phyloP scores from a whole-genome alignment of 345 rosid genomes.

The Nephelium lappaceum region DNA sequence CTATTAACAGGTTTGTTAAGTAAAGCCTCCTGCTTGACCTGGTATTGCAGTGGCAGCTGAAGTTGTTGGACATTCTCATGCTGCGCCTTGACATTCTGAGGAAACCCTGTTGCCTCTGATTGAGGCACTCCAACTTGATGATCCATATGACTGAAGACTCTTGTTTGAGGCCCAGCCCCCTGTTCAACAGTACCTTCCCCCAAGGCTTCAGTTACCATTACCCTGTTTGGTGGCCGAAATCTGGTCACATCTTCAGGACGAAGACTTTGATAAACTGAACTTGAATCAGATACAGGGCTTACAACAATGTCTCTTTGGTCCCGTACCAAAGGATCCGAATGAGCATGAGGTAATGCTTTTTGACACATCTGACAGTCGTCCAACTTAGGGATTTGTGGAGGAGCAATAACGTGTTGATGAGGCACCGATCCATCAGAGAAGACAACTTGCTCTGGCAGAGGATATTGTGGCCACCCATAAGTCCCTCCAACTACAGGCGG shows the following conservation, averaged over 20 bases:
- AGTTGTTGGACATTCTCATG: slow-evolving; percentile 32
- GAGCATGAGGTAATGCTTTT: slow-evolving; percentile 70
- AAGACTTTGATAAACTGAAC: slow-evolving; percentile 51
- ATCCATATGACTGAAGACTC: slow-evolving; percentile 32
- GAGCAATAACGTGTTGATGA: slow-evolving; percentile 39
- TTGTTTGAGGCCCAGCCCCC: slow-evolving; percentile 33
- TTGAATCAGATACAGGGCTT: slow-evolving; percentile 30
- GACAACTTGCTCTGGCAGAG: slow-evolving; percentile 41
- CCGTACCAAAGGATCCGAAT: slow-evolving; percentile 57
- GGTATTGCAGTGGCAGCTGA: slow-evolving; percentile 27
- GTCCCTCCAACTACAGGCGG: slow-evolving; percentile 47
- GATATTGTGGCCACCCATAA: slow-evolving; percentile 55
- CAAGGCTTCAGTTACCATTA: slow-evolving; percentile 32
- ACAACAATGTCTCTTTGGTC: slow-evolving; percentile 35
- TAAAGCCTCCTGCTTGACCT: slow-evolving; percentile 35
- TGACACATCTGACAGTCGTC: slow-evolving; percentile 68
- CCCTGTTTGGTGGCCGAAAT: slow-evolving; percentile 31
- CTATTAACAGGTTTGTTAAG: slow-evolving; percentile 26
- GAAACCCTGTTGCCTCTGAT: slow-evolving; percentile 29
- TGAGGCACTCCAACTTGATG: slow-evolving; percentile 36
- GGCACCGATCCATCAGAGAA: slow-evolving; percentile 48
- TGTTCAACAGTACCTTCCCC: slow-evolving; percentile 44
- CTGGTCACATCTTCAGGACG: slow-evolving; percentile 37
- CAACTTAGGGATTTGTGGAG: slow-evolving; percentile 39
- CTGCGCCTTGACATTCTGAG: slow-evolving; percentile 33